phyloP scores from a whole-genome alignment of 106 monocot species.

The Ottelia alismoides region DNA sequence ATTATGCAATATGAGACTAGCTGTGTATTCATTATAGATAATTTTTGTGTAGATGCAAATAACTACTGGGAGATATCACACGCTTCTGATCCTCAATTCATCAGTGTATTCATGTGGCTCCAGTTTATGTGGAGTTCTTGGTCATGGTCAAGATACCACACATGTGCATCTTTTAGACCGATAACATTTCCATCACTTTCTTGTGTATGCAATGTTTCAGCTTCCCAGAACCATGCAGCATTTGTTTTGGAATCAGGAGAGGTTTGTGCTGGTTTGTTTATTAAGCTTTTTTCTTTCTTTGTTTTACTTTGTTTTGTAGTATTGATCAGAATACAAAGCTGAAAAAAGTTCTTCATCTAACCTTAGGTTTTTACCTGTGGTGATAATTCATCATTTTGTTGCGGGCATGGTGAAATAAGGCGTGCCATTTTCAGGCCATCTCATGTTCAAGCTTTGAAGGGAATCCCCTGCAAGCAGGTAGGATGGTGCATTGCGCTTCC shows the following conservation, averaged over 20 bases:
- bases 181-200: constrained; percentile 63
- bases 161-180: constrained; percentile 66
- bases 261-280: constrained; percentile 27
- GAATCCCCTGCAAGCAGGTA: constrained; percentile 85
- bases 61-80: constrained; percentile 85
- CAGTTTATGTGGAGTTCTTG: constrained; percentile 96
- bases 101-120: constrained; percentile 95
- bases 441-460: constrained; percentile 50
- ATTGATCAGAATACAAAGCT: not conserved
- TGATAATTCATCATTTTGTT: constrained; percentile 95
- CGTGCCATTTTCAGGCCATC: constrained; percentile 79
- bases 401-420: constrained; percentile 89
- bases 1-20: too few species aligned
- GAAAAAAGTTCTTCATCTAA: not conserved
- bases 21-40: too few species aligned
- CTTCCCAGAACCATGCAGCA: constrained; percentile 90
- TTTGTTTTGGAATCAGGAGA: constrained; percentile 92
- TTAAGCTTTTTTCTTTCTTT: not conserved
- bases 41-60: constrained; percentile 73
- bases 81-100: constrained; percentile 65
- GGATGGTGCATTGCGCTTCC: too few species aligned
- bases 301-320: not conserved
- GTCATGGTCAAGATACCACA: constrained; percentile 87
- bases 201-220: constrained; percentile 67
- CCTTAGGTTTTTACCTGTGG: constrained; percentile 90